Evolutionary conservation across 192 early-diverging fungal genomes (phyloP), one percentile per base, ranked within the genome.

Genomic region (Linnemannia elongata): DNA sequence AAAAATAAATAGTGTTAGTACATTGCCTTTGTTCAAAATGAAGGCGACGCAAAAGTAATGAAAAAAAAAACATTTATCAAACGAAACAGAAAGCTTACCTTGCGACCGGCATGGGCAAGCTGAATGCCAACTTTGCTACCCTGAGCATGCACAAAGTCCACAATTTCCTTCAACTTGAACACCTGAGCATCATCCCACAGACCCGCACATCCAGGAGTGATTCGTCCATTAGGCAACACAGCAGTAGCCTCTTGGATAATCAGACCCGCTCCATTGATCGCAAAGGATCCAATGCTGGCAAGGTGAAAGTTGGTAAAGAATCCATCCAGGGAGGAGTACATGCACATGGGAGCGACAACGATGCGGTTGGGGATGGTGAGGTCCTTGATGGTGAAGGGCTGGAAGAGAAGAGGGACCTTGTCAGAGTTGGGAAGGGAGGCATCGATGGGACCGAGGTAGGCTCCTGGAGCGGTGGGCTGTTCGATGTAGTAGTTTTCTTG

Each of bases 131-230:
- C 80, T 7, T 91, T 89, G 22, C 87, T 74, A 35, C 93, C 94
- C 39, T 94, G 91, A 0, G 88, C 82, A 69, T 97, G 96, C 30
- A 91, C 88, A 88, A 94, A 91, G 49, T 93, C 85, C 22, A 92
- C 92, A 27, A 97, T 89, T 4, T 89, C 88, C 70, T 90, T 91
- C 27, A 95, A 85, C 60, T 91, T 89, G 2, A 88, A 88, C 2
- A 95, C 91, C 45, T 98, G 97, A 17, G 92, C 95, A 88, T 97
- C 95, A 18, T 93, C 91, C 95, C 96, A 98, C 33, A 99, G 82
- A 15, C 98, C 97, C 9, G 93, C 87, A 85, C 95, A 95, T 63
- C 92, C 81, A 30, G 97, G 95, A 10, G 95, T 91, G 60, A 97
- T 96, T 24, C 96, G 92, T 73, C 97, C 97, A 71, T 96, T 90